phyloP scores from a whole-genome alignment of 2,329 filamentous ascomycete species.

The Bipolaris oryzae region DNA sequence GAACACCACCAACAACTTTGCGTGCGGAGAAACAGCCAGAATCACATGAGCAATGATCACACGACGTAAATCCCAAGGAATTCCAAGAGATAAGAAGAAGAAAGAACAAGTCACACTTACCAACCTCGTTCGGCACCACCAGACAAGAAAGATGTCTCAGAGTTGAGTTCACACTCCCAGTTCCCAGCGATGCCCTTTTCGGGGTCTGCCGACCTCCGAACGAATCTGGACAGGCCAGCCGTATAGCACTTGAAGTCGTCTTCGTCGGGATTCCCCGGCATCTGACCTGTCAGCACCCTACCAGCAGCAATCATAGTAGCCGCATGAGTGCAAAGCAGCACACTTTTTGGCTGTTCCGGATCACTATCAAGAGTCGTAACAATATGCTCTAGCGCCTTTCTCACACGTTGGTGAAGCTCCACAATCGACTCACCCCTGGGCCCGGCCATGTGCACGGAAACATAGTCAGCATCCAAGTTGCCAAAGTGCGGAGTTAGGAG shows the following conservation, averaged over 20 bases:
- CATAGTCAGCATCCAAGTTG: conserved; percentile 62
- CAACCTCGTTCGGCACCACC: conserved; percentile 87
- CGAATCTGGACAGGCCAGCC: conserved; percentile 76
- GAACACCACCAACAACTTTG: too few species aligned
- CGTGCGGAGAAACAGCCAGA: too few species aligned
- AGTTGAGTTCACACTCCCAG: conserved; percentile 81
- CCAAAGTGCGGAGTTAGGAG: conserved; percentile 72
- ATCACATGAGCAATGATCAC: background rate
- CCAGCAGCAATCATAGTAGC: conserved; percentile 88
- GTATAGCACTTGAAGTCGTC: conserved; percentile 89
- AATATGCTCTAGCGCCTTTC: conserved; percentile 70
- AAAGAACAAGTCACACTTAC: conserved; percentile 54
- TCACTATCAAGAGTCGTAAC: conserved; percentile 73
- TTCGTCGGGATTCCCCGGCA: conserved; percentile 72
- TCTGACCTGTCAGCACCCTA: conserved; percentile 75
- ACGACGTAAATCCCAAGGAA: background rate
- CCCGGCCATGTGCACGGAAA: conserved; percentile 69
- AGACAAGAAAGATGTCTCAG: conserved; percentile 81
- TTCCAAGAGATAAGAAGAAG: background rate
- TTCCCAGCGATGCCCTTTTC: conserved; percentile 71
- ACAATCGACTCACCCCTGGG: conserved; percentile 78
- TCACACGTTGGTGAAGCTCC: conserved; percentile 80
- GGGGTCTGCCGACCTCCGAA: conserved; percentile 53
- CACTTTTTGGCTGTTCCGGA: conserved; percentile 66
- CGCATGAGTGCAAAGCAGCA: conserved; percentile 88